phyloP scores from a whole-genome alignment of 192 early-diverging fungal genomes.

The Coemansia sp. region DNA sequence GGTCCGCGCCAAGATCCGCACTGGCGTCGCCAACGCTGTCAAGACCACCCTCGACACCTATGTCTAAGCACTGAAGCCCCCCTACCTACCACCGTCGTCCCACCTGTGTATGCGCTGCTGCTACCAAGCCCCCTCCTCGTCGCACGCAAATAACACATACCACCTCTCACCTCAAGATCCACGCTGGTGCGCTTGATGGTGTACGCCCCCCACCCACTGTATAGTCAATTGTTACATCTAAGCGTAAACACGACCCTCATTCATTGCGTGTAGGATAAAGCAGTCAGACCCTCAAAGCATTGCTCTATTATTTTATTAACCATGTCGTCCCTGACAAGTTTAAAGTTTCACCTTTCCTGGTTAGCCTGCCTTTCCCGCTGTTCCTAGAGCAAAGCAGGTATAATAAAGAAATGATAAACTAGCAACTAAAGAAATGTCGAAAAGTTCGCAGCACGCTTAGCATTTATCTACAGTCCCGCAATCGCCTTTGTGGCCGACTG shows the following conservation, averaged over 20 bases:
- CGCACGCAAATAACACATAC: not conserved
- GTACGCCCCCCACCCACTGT: not conserved
- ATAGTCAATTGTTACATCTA: constrained; percentile 1
- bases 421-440: constrained; percentile 3
- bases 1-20: constrained; percentile 57
- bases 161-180: not conserved
- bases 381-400: not conserved
- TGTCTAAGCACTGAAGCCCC: constrained; percentile 33
- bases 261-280: constrained; percentile 12
- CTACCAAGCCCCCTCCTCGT: not conserved
- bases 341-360: not conserved
- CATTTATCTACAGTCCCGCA: not conserved
- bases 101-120: not conserved
- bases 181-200: not conserved
- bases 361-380: not conserved
- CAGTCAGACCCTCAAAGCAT: not conserved
- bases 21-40: constrained; percentile 56
- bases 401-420: not conserved
- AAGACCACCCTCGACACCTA: constrained; percentile 60
- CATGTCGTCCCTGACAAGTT: not conserved
- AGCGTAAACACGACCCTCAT: not conserved
- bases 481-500: constrained; percentile 13
- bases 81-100: constrained; percentile 1
- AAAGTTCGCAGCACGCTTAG: too few species aligned
- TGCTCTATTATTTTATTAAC: not conserved